A percentile compares a stretch with the other conserved stretches of the same genome.
Conservation (phyloP, 2,329 filamentous ascomycete species). For the Ceratocystis alfenasii region DNA sequence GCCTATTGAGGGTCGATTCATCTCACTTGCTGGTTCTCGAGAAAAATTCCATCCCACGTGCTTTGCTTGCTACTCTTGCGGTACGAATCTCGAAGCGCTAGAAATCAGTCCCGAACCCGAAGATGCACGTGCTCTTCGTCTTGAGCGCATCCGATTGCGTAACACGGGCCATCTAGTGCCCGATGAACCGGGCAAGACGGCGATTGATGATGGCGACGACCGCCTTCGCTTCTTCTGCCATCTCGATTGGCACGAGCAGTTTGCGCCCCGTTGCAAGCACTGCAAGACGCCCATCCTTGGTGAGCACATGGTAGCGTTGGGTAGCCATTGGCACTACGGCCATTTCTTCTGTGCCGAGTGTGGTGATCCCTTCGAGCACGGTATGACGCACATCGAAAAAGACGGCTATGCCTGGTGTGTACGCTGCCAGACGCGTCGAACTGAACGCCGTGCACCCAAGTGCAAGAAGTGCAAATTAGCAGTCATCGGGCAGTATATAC, state of each 20-base stretch:
- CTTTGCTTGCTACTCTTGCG: slow-evolving; percentile 80
- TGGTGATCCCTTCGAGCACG: slow-evolving; percentile 77
- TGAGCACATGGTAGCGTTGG: slow-evolving; percentile 85
- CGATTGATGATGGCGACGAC: slow-evolving; percentile 60
- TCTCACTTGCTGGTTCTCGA: slow-evolving; percentile 60
- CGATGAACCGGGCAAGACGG: slow-evolving; percentile 51
- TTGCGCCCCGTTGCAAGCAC: slow-evolving; percentile 83
- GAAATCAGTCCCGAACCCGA: slow-evolving; percentile 93
- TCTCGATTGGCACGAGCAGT: slow-evolving; percentile 95
- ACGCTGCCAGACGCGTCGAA: slow-evolving; percentile 80
- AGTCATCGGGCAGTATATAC: slow-evolving; percentile 80
- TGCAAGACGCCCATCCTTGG: slow-evolving; percentile 95
- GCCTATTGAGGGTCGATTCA: slow-evolving; percentile 80
- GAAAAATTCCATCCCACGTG: slow-evolving; percentile 86
- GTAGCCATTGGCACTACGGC: slow-evolving; percentile 90
- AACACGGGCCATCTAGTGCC: slow-evolving; percentile 45
- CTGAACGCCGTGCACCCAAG: slow-evolving; percentile 75
- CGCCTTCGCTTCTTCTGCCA: slow-evolving; percentile 86
- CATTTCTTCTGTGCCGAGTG: slow-evolving; percentile 99
- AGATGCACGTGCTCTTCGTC: slow-evolving; percentile 53
- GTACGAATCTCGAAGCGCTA: slow-evolving; percentile 79
- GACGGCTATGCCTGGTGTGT: slow-evolving; percentile 98
- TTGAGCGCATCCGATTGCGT: slow-evolving; percentile 59
- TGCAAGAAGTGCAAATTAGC: slow-evolving; percentile 74
- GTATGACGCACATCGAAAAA: slow-evolving; percentile 71